Percentiles rank a stretch among this genome's conserved stretches.
These are phyloP conservation scores for Melampsora americana DNA, from an alignment of 1,284 basidiomycete species.

Conservation along the genomic window DNA sequence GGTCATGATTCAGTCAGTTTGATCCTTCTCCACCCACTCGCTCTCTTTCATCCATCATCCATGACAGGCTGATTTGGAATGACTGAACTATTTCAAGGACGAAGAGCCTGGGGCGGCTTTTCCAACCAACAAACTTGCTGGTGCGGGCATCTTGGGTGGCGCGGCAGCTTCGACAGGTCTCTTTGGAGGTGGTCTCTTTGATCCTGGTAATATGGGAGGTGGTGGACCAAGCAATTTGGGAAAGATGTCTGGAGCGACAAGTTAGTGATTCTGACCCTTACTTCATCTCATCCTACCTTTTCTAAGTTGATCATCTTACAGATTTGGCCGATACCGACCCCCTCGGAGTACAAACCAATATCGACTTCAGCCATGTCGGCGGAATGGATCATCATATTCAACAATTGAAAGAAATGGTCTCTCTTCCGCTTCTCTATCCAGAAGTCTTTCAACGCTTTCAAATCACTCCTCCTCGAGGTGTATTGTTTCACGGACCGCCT, in stretches of 20 bases:
- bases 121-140: slow-evolving; percentile 6
- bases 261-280: slow-evolving; percentile 55
- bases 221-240: slow-evolving; percentile 66
- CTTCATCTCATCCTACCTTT: not conserved
- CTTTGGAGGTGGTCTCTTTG: slow-evolving; percentile 22
- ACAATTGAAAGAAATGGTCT: slow-evolving; percentile 97
- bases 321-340: slow-evolving; percentile 96
- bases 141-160: slow-evolving; percentile 40
- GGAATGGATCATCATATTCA: slow-evolving; percentile 95
- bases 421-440: slow-evolving; percentile 89
- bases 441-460: slow-evolving; percentile 95
- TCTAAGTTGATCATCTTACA: slow-evolving; percentile 47
- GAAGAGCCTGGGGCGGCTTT: slow-evolving; percentile 40
- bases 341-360: slow-evolving; percentile 84
- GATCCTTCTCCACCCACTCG: slow-evolving; percentile 38
- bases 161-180: slow-evolving; percentile 24
- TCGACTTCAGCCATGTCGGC: slow-evolving; percentile 96
- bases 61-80: slow-evolving; percentile 61
- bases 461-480: slow-evolving; percentile 91
- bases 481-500: slow-evolving; percentile 93
- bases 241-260: slow-evolving; percentile 69
- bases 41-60: slow-evolving; percentile 59
- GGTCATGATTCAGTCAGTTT: slow-evolving; percentile 66
- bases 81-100: slow-evolving; percentile 32
- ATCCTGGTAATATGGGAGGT: slow-evolving; percentile 43